Evolutionary conservation across 768 basidiomycete species (phyloP), one percentile per base, ranked within the genome.

Genomic region (Mycena indigotica): DNA sequence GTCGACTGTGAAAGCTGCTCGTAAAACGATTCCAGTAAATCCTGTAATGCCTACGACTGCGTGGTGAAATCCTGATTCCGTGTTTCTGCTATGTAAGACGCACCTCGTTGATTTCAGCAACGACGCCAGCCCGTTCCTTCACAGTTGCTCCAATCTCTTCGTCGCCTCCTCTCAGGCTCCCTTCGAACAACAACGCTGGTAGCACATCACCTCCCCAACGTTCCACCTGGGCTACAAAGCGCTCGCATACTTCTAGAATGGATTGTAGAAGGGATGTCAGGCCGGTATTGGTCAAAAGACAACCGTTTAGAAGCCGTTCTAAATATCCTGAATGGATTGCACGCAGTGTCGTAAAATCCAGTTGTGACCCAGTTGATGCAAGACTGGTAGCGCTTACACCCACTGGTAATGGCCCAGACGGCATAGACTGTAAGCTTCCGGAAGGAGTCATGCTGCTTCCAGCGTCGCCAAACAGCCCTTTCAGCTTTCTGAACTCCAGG

Each of bases 161-260:
- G 21, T 77, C 77, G 4, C 82, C 80, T 26, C 82, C 80, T 26
- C 77, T 78, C 50, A 93, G 66, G 67, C 88, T 91, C 15, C 91
- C 91, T 68, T 94, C 93, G 60, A 86, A 87, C 38, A 95, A 71
- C 45, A 95, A 76, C 0, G 88, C 91, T 13, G 94, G 94, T 2
- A 95, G 75, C 8, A 95, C 84, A 67, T 95, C 92, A 0, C 93
- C 93, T 13, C 92, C 93, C 94, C 94, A 97, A 52, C 93, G 76
- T 71, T 95, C 94, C 0, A 95, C 84, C 61, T 93, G 86, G 5
- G 85, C 92, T n/a, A 88, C 88, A 67, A 96, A 92, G 8, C 86
- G 81, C 67, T 92, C 93, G 69, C 93, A 95, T 8, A 89, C 78
- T 62, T 93, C 91, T 50, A 96, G 76, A 55, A 95, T 86, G 28